Evolutionary conservation across 352 stramenopile genomes (phyloP).

Genomic region (Pythium angustatum): DNA sequence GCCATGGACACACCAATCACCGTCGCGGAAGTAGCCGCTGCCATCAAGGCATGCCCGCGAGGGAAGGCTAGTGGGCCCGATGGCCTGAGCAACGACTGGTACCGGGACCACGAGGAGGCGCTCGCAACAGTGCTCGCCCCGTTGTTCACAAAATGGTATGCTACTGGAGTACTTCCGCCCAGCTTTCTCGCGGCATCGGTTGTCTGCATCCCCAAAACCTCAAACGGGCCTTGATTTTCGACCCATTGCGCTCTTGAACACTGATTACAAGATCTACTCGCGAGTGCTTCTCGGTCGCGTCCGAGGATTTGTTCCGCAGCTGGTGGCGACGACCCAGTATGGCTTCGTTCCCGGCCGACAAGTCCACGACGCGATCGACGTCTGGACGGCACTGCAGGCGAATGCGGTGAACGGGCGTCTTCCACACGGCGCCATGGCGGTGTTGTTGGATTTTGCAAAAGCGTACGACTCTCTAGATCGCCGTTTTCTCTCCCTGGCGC

Average conservation of each 20-base stretch:
- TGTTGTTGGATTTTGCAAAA: conserved; percentile 18
- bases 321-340: background rate
- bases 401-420: background rate
- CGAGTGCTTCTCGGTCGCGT: background rate
- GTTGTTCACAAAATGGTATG: background rate
- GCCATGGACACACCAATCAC: background rate
- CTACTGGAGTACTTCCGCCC: background rate
- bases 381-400: conserved; percentile 8
- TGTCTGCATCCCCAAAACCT: conserved; percentile 8
- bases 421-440: background rate
- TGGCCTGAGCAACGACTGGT: conserved; percentile 16
- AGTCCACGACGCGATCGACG: conserved; percentile 13
- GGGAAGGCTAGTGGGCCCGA: conserved; percentile 16
- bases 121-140: background rate
- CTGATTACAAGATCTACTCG: conserved; percentile 23
- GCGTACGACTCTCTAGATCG: conserved; percentile 18
- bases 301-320: background rate
- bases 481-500: background rate
- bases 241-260: conserved; percentile 8
- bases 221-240: conserved; percentile 7
- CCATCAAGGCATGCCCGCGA: conserved; percentile 4
- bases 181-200: conserved; percentile 4
- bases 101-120: background rate
- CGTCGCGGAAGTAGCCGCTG: background rate
- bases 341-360: conserved; percentile 11